A percentile compares a stretch with the other conserved stretches of the same genome.
These are phyloP conservation scores for Aspergillus quadrilineatus DNA, from an alignment of 2,329 filamentous ascomycete species.

Conservation along the genomic window DNA sequence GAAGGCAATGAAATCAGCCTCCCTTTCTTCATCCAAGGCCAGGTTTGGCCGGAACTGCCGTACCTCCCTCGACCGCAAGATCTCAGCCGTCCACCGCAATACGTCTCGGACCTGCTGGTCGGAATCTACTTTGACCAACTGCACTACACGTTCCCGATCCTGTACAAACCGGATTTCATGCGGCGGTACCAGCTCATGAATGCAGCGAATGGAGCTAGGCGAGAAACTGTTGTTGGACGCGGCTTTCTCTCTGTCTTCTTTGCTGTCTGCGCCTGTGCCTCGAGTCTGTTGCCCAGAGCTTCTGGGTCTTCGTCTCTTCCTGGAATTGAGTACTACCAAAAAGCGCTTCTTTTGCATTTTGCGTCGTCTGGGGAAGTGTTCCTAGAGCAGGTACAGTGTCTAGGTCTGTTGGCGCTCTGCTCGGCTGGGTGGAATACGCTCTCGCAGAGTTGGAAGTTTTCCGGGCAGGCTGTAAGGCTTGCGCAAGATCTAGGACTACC, in stretches of 20 bases:
- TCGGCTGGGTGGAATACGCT: constrained; percentile 6
- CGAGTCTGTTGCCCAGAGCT: constrained; percentile 1
- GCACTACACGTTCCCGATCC: constrained; percentile 6
- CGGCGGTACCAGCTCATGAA: background rate
- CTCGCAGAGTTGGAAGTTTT: constrained; percentile 1
- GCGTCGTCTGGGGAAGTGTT: constrained; percentile 1
- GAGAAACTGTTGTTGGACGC: background rate
- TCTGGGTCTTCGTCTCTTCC: background rate
- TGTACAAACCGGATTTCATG: constrained; percentile 5
- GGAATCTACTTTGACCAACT: constrained; percentile 7
- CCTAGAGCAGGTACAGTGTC: constrained; percentile 4
- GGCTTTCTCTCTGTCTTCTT: constrained; percentile 1
- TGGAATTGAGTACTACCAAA: constrained; percentile 7
- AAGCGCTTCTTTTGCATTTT: constrained; percentile 1
- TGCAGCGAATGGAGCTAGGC: background rate
- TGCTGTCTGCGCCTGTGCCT: constrained; percentile 6
- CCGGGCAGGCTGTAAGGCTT: background rate
- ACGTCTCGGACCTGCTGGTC: constrained; percentile 2
- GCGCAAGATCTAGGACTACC: constrained; percentile 6
- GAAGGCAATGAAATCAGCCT: background rate
- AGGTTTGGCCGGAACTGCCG: constrained; percentile 4
- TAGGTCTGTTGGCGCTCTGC: background rate
- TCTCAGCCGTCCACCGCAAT: background rate
- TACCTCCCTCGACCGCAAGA: constrained; percentile 4
- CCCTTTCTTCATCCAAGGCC: constrained; percentile 5